These are phyloP conservation scores for Ganoderma sinense DNA, from an alignment of 1,284 basidiomycete species.

Conservation along the genomic window DNA sequence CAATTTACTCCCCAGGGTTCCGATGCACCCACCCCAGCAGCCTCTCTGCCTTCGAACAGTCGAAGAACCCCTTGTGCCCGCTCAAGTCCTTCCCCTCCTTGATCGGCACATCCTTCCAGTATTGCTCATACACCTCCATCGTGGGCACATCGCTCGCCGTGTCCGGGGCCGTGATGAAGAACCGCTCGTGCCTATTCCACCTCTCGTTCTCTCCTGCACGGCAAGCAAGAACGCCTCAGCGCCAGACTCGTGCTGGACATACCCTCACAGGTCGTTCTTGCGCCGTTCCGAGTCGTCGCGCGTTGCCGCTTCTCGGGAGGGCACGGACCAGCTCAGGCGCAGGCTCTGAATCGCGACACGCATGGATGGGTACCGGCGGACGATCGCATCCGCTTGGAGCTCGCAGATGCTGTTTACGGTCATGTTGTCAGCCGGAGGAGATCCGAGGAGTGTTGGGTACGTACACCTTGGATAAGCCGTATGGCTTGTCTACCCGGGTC, in stretches of 20 bases:
- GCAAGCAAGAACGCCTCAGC: slow-evolving; percentile 72
- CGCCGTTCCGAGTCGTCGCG: slow-evolving; percentile 40
- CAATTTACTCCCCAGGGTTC: slow-evolving; percentile 15
- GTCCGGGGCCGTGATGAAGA: slow-evolving; percentile 70
- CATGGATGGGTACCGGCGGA: slow-evolving; percentile 65
- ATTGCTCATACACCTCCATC: slow-evolving; percentile 50
- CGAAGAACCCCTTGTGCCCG: slow-evolving; percentile 62
- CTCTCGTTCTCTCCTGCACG: slow-evolving; percentile 51
- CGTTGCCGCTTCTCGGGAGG: slow-evolving; percentile 47
- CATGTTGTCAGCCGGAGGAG: neutral
- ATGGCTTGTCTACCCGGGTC: slow-evolving; percentile 75
- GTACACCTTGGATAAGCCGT: slow-evolving; percentile 78
- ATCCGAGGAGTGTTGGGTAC: slow-evolving; percentile 23
- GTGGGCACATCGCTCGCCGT: slow-evolving; percentile 51
- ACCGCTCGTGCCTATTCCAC: slow-evolving; percentile 71
- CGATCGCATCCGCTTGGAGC: slow-evolving; percentile 70
- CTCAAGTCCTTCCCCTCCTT: slow-evolving; percentile 54
- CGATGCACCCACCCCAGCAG: slow-evolving; percentile 72
- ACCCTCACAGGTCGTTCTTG: slow-evolving; percentile 77
- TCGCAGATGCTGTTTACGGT: slow-evolving; percentile 60
- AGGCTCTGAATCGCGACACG: slow-evolving; percentile 75
- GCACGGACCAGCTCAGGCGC: slow-evolving; percentile 68
- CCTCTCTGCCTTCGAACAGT: slow-evolving; percentile 71
- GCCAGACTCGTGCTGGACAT: slow-evolving; percentile 67
- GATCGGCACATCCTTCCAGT: slow-evolving; percentile 63